A percentile compares a stretch with the other conserved stretches of the same genome.
phyloP scores from a whole-genome alignment of 768 basidiomycete species.

The Pulveroboletus sp. region DNA sequence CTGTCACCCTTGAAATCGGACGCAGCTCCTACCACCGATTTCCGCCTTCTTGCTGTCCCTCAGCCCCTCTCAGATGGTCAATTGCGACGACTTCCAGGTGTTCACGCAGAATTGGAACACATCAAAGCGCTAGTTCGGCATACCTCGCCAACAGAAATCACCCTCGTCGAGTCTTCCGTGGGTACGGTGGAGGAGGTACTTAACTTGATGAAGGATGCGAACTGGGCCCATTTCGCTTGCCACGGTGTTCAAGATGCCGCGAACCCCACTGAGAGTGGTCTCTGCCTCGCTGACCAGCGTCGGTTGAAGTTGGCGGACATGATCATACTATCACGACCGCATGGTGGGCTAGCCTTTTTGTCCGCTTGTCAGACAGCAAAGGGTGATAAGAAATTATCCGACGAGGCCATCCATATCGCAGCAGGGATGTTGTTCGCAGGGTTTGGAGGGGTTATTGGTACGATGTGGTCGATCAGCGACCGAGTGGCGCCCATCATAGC shows the following conservation, averaged over 20 bases:
- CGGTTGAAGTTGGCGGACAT: neutral
- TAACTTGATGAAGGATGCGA: neutral
- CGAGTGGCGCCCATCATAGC: neutral
- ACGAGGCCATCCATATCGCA: neutral
- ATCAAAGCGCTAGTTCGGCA: neutral
- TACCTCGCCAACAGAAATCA: no score
- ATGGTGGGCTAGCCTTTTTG: constrained; percentile 36
- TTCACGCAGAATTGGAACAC: constrained; percentile 20
- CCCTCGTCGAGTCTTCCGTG: constrained; percentile 1
- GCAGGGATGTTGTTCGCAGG: constrained; percentile 34
- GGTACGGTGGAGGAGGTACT: constrained; percentile 3
- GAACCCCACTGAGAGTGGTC: neutral
- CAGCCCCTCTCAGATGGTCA: constrained; percentile 4
- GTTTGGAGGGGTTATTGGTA: constrained; percentile 34
- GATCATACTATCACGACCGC: constrained; percentile 4
- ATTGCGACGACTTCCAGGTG: neutral
- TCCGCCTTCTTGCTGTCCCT: constrained; percentile 8
- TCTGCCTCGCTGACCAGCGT: neutral
- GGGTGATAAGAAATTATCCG: neutral
- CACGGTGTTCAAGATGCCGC: neutral
- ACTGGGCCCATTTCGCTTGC: constrained; percentile 5
- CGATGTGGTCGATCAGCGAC: constrained; percentile 43
- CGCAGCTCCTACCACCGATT: neutral
- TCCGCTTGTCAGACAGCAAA: constrained; percentile 40
- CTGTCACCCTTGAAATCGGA: neutral